Percentiles rank a stretch among this genome's conserved stretches.
These are phyloP conservation scores for Solanum hybrid DNA, from an alignment of 305 asterid genomes.

Conservation along the genomic window DNA sequence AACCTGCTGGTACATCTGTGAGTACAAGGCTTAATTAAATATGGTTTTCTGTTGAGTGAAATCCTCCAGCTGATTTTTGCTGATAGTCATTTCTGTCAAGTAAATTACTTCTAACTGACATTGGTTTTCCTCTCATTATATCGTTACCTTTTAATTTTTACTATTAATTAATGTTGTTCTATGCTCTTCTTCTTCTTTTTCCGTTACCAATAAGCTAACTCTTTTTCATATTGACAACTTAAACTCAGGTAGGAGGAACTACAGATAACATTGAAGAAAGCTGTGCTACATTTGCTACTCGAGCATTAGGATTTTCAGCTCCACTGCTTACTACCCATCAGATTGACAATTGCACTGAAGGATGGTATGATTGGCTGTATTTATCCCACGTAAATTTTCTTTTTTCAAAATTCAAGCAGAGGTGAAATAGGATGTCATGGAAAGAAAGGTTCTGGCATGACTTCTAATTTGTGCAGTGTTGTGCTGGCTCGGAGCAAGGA, in stretches of 20 bases:
- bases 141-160: not conserved
- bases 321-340: slow-evolving; percentile 89
- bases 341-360: slow-evolving; percentile 93
- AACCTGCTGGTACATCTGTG: slow-evolving; percentile 97
- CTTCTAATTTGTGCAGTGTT: slow-evolving; percentile 43
- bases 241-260: slow-evolving; percentile 86
- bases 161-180: not conserved
- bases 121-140: not conserved
- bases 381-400: not conserved
- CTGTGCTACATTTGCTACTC: slow-evolving; percentile 86
- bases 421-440: not conserved
- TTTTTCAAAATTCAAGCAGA: not conserved
- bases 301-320: slow-evolving; percentile 59
- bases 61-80: not conserved
- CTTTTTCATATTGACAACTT: not conserved
- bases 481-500: slow-evolving; percentile 77
- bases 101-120: not conserved
- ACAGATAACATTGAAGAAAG: slow-evolving; percentile 90
- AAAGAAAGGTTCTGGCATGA: slow-evolving; percentile 8
- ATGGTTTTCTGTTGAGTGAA: not conserved
- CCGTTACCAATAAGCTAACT: not conserved
- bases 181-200: not conserved
- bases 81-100: not conserved
- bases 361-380: slow-evolving; percentile 45
- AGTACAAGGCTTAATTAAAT: slow-evolving; percentile 16